Conservation (phyloP, 805 yeast genomes). For the Torulaspora microellipsoides region DNA sequence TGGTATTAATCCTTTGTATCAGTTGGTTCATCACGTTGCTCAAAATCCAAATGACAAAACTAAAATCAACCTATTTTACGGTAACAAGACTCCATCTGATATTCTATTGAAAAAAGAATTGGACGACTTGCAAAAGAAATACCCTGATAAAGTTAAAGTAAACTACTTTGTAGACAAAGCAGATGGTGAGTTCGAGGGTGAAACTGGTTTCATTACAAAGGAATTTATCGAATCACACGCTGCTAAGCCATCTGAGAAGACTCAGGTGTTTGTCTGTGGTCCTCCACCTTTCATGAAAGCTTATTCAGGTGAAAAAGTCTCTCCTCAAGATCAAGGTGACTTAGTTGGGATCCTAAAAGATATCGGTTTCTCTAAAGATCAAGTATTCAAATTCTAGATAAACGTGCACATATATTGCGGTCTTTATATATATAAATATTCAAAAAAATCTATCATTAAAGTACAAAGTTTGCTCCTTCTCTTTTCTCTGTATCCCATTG, state of each 20-base stretch:
- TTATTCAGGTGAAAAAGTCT: conserved; percentile 75
- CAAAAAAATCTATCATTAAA: conserved; percentile 14
- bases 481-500: conserved; percentile 17
- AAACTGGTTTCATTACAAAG: conserved; percentile 72
- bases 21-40: conserved; percentile 71
- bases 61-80: conserved; percentile 77
- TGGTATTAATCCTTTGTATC: conserved; percentile 95
- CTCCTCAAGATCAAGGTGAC: conserved; percentile 94
- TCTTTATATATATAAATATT: conserved; percentile 7
- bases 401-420: not conserved
- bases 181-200: conserved; percentile 46
- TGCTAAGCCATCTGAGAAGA: conserved; percentile 63
- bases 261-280: conserved; percentile 86
- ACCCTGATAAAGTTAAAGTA: conserved; percentile 75
- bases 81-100: conserved; percentile 72
- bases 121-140: conserved; percentile 48
- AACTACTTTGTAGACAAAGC: conserved; percentile 75
- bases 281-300: conserved; percentile 91
- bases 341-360: conserved; percentile 83
- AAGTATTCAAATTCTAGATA: conserved; percentile 79
- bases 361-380: conserved; percentile 79
- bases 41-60: conserved; percentile 84
- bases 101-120: conserved; percentile 74
- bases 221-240: conserved; percentile 60
- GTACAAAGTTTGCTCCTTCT: conserved; percentile 18